Evolutionary conservation across 331 rosid species (phyloP).

Genomic region (Quercus tomentella): DNA sequence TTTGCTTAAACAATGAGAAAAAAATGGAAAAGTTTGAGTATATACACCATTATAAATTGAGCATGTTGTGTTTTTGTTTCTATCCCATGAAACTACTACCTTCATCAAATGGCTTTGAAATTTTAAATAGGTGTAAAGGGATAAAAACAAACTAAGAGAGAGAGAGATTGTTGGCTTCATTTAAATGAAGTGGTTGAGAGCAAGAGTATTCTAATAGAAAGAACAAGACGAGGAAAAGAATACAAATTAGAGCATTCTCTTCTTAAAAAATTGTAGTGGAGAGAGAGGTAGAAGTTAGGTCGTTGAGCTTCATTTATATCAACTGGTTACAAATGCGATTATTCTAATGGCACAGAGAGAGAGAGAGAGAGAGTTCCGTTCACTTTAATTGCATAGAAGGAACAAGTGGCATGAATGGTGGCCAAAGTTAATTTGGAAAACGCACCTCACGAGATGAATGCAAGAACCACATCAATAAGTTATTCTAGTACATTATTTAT

Average conservation of each 20-base stretch:
- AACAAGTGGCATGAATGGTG: background rate
- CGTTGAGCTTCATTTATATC: constrained; percentile 34
- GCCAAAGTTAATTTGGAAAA: background rate
- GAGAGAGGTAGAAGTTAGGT: constrained; percentile 1
- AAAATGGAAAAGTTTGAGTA: background rate
- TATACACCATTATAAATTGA: background rate
- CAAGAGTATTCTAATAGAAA: constrained; percentile 18
- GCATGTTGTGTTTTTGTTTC: background rate
- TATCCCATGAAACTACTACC: background rate
- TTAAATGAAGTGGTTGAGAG: constrained; percentile 21
- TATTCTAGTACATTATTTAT: background rate
- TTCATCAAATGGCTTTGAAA: background rate
- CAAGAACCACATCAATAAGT: background rate
- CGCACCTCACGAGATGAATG: background rate
- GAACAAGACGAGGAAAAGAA: constrained; percentile 1
- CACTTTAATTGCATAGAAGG: background rate
- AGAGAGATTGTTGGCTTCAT: background rate
- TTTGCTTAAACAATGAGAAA: constrained; percentile 15
- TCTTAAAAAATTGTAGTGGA: background rate
- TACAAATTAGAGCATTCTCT: background rate
- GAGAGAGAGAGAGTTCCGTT: background rate
- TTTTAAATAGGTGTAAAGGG: background rate
- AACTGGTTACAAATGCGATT: constrained; percentile 27
- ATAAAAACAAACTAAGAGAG: background rate
- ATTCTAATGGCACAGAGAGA: constrained; percentile 17